Conservation (phyloP, 2,329 filamentous ascomycete species). For the Ascochyta clinopodiicola region DNA sequence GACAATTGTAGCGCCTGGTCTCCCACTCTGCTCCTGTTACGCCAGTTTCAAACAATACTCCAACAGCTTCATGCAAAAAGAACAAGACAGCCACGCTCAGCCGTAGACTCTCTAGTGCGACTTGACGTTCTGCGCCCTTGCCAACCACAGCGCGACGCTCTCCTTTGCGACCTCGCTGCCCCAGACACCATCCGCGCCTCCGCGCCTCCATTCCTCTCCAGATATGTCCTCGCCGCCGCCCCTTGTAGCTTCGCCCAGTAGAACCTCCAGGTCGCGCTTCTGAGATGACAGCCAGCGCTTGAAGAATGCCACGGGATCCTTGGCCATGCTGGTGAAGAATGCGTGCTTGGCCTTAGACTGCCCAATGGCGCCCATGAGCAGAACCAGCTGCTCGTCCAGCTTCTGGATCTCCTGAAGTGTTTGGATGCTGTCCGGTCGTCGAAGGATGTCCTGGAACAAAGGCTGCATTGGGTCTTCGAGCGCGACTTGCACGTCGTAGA, state of each 20-base stretch:
- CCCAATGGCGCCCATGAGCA: constrained; percentile 80
- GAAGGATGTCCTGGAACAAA: constrained; percentile 60
- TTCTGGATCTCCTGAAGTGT: constrained; percentile 77
- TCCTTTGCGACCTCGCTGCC: constrained; percentile 66
- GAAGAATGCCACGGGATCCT: constrained; percentile 84
- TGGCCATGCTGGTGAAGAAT: constrained; percentile 79
- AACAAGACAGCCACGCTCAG: not conserved
- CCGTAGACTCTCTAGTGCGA: constrained; percentile 27
- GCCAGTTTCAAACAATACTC: constrained; percentile 8
- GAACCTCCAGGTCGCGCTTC: constrained; percentile 85
- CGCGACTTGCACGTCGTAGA: constrained; percentile 88
- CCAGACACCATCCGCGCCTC: constrained; percentile 69
- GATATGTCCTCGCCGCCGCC: constrained; percentile 58
- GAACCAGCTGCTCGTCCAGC: constrained; percentile 85
- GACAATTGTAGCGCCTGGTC: constrained; percentile 12
- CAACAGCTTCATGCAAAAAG: constrained; percentile 3
- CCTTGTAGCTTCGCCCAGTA: constrained; percentile 79
- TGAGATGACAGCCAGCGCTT: constrained; percentile 89
- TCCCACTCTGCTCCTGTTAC: constrained; percentile 17
- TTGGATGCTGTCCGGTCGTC: constrained; percentile 56
- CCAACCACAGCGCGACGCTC: constrained; percentile 67
- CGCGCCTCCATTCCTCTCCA: constrained; percentile 73
- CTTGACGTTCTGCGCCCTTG: constrained; percentile 44
- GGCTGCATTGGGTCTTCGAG: constrained; percentile 85
- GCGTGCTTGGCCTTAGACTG: constrained; percentile 89